Conservation (phyloP, 2,329 filamentous ascomycete genomes). For the Sclerotinia borealis region DNA sequence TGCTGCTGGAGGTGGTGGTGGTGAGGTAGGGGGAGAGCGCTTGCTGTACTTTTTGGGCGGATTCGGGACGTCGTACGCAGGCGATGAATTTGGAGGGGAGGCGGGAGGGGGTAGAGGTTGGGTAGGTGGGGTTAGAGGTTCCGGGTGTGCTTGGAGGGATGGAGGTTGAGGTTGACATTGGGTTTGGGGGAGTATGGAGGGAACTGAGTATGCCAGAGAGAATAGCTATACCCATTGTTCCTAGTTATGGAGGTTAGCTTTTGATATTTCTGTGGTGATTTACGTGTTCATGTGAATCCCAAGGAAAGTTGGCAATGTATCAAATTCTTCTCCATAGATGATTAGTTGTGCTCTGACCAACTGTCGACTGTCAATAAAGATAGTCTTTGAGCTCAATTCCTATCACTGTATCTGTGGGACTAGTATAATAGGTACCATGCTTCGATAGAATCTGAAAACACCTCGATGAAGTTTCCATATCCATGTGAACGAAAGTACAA, state of each 20-base stretch:
- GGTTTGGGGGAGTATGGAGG: constrained; percentile 41
- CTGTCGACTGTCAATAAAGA: background rate
- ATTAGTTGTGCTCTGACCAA: background rate
- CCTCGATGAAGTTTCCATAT: background rate
- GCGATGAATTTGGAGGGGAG: constrained; percentile 74
- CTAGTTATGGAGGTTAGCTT: constrained; percentile 37
- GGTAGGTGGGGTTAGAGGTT: constrained; percentile 38
- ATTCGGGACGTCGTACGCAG: constrained; percentile 66
- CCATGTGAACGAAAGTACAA: background rate
- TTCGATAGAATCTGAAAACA: background rate
- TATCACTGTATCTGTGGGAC: no score
- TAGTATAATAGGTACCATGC: background rate
- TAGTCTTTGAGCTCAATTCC: rapidly evolving
- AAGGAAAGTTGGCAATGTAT: background rate
- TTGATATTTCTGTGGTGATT: background rate
- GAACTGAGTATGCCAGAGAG: constrained; percentile 73
- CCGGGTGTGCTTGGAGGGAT: constrained; percentile 41
- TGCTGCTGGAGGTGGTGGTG: background rate
- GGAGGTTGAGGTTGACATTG: constrained; percentile 34
- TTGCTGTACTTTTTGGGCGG: constrained; percentile 61
- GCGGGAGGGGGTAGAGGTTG: constrained; percentile 43
- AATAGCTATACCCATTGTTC: constrained; percentile 81
- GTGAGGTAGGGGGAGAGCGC: constrained; percentile 56
- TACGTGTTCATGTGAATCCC: background rate
- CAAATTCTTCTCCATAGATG: background rate